Evolutionary conservation across 2,329 filamentous ascomycete species (phyloP).

Genomic region (Macrophomina pseudophaseolina): DNA sequence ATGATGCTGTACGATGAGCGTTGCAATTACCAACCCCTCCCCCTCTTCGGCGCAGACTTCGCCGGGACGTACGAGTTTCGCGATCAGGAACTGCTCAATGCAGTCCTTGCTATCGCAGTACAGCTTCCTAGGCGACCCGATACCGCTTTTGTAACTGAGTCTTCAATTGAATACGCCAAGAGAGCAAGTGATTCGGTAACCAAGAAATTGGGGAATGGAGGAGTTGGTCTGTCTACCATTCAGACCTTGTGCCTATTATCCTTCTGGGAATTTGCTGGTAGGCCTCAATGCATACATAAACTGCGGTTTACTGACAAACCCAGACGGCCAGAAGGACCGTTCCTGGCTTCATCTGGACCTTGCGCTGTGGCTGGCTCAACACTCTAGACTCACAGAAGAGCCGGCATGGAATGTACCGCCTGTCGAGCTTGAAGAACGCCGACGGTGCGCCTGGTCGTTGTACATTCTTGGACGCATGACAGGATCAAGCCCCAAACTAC

Average conservation of each 20-base stretch:
- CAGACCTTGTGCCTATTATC: constrained; percentile 12
- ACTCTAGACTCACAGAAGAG: not conserved
- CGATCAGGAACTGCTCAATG: not conserved
- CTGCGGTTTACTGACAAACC: not conserved
- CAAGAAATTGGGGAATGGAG: not conserved
- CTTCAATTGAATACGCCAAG: not conserved
- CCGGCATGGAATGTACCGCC: not conserved
- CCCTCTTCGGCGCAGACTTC: not conserved
- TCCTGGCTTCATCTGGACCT: constrained; percentile 2
- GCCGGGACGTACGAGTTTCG: not conserved
- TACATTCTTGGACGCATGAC: not conserved
- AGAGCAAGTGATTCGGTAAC: not conserved
- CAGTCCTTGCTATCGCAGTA: not conserved
- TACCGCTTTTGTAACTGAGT: not conserved
- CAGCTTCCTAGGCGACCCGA: not conserved
- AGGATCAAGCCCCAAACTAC: not conserved
- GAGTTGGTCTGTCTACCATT: not conserved
- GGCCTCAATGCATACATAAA: no score
- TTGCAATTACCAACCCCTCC: constrained; percentile 13
- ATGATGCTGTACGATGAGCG: not conserved
- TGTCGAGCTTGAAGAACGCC: not conserved
- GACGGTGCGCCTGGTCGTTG: constrained; percentile 10
- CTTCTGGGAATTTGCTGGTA: constrained; percentile 12
- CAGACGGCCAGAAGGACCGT: constrained; percentile 1
- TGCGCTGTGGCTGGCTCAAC: not conserved